These are phyloP conservation scores for Pseudonitzschia delicatissima DNA, from an alignment of 108 stramenopile genomes.

Conservation along the genomic window DNA sequence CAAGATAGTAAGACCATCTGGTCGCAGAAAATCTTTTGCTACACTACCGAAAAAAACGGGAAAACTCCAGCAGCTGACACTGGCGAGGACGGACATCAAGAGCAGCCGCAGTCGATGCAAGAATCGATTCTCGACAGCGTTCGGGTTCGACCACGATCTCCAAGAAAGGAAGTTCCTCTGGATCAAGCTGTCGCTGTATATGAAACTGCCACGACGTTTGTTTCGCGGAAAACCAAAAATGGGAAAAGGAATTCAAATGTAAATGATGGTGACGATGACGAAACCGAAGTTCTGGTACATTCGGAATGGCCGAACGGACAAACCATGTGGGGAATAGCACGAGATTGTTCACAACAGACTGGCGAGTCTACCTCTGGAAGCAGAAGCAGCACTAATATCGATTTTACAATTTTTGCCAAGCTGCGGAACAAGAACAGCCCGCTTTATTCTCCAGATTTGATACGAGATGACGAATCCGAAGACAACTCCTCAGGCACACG, in stretches of 20 bases:
- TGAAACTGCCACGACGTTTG: slow-evolving; percentile 74
- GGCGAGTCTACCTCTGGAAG: too few species aligned
- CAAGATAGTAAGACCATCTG: slow-evolving; percentile 55
- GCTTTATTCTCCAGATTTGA: slow-evolving; percentile 31
- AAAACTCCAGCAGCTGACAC: neutral
- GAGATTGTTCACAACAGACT: neutral
- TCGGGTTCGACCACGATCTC: slow-evolving; percentile 60
- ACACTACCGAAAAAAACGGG: slow-evolving; percentile 25
- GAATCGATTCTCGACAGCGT: slow-evolving; percentile 43
- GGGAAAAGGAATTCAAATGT: neutral
- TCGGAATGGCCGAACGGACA: slow-evolving; percentile 51
- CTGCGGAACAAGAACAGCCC: slow-evolving; percentile 30
- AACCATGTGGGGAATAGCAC: neutral
- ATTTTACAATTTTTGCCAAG: slow-evolving; percentile 50
- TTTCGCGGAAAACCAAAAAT: slow-evolving; percentile 22
- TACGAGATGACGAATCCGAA: neutral
- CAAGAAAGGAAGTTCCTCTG: slow-evolving; percentile 49
- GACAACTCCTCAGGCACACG: neutral
- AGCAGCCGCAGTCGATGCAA: neutral
- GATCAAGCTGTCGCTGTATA: slow-evolving; percentile 60
- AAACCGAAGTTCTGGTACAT: slow-evolving; percentile 49
- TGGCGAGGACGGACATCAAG: slow-evolving; percentile 3
- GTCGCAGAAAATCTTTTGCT: slow-evolving; percentile 71
- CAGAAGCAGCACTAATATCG: slow-evolving; percentile 13
- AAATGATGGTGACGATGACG: slow-evolving; percentile 5